Conservation (phyloP, 805 yeast genomes). For the Pichia sporocuriosa region DNA sequence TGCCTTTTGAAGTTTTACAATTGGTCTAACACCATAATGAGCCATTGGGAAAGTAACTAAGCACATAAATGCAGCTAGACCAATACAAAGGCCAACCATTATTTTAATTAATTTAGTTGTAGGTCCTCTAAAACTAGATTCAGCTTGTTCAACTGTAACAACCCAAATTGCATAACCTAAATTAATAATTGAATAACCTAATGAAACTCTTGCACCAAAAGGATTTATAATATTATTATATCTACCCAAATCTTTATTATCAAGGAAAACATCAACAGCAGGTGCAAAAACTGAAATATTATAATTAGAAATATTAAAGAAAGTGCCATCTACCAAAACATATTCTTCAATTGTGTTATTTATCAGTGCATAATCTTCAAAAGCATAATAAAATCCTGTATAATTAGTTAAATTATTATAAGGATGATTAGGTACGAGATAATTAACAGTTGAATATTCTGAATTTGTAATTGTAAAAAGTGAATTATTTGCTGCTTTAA, state of each 20-base stretch:
- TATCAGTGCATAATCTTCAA: too few relatives aligned
- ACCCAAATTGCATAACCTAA: constrained; percentile 53
- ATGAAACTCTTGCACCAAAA: constrained; percentile 38
- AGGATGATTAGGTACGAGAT: constrained; percentile 21
- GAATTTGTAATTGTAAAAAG: constrained; percentile 34
- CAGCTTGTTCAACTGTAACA: constrained; percentile 62
- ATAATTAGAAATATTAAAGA: constrained; percentile 6
- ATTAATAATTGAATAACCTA: constrained; percentile 47
- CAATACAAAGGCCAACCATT: constrained; percentile 71
- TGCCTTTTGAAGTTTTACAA: constrained; percentile 69
- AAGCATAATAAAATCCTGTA: constrained; percentile 35
- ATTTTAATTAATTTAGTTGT: constrained; percentile 54
- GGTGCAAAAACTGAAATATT: constrained; percentile 18
- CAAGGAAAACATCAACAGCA: constrained; percentile 17
- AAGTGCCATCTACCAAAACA: too few relatives aligned
- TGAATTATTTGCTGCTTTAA: constrained; percentile 26
- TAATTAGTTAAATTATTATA: constrained; percentile 21
- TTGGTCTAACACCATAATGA: constrained; percentile 79
- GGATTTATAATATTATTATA: constrained; percentile 33
- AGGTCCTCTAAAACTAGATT: constrained; percentile 55
- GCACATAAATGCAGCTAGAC: constrained; percentile 68
- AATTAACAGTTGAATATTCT: constrained; percentile 27
- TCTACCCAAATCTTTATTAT: constrained; percentile 34
- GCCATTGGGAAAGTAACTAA: constrained; percentile 77
- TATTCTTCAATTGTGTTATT: too few relatives aligned